A percentile compares a stretch with the other conserved stretches of the same genome.
phyloP scores from a whole-genome alignment of 1,139 yeast genomes.

The Eremothecium gossypii region DNA sequence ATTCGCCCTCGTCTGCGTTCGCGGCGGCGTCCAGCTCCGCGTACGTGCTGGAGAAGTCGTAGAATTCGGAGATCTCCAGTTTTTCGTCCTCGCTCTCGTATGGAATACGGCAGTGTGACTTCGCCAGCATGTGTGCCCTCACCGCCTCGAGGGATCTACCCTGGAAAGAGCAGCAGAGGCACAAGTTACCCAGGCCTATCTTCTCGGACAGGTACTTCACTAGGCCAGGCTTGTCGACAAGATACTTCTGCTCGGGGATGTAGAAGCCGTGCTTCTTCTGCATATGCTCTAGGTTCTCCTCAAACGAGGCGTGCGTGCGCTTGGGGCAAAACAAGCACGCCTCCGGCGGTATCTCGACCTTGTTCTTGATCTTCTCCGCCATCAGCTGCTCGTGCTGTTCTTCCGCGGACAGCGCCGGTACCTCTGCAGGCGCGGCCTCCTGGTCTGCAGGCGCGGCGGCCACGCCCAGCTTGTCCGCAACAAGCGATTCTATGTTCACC shows the following conservation, averaged over 20 bases:
- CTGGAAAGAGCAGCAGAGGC: constrained; percentile 78
- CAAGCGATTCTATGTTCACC: constrained; percentile 4
- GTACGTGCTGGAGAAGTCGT: constrained; percentile 65
- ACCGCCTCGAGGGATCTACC: constrained; percentile 82
- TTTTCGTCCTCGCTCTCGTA: constrained; percentile 80
- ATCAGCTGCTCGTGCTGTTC: constrained; percentile 37
- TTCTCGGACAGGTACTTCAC: constrained; percentile 79
- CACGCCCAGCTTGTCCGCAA: constrained; percentile 28
- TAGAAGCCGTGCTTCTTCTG: constrained; percentile 69
- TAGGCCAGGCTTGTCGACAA: constrained; percentile 65
- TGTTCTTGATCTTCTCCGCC: constrained; percentile 47
- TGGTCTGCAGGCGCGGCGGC: constrained; percentile 10
- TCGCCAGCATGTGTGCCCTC: constrained; percentile 83
- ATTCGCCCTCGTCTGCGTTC: constrained; percentile 31
- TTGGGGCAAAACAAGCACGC: constrained; percentile 72
- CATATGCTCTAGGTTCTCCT: constrained; percentile 68
- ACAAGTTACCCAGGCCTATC: constrained; percentile 83
- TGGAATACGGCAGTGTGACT: constrained; percentile 84
- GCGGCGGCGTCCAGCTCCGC: constrained; percentile 30
- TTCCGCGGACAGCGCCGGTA: constrained; percentile 10
- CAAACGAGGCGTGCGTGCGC: constrained; percentile 40
- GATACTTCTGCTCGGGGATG: constrained; percentile 69
- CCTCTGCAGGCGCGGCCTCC: constrained; percentile 7
- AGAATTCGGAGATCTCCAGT: constrained; percentile 81
- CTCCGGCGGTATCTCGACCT: constrained; percentile 61